phyloP scores from a whole-genome alignment of 169 alveolate genomes.

The Eimeria necatrix region DNA sequence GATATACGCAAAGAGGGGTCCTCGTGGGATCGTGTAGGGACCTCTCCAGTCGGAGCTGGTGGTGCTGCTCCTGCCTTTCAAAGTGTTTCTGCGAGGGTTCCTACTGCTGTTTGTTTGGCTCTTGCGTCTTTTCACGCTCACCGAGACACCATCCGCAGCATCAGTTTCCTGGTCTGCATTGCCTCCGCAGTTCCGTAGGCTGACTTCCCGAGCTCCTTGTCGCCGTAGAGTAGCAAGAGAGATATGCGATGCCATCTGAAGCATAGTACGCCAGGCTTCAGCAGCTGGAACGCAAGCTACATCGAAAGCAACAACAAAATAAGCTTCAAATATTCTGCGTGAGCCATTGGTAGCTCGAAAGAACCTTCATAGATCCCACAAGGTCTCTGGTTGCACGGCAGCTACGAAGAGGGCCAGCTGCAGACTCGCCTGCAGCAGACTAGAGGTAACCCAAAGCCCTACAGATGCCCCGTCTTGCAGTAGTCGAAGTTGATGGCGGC shows the following conservation, averaged over 20 bases:
- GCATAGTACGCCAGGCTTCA: background rate
- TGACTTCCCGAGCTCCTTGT: background rate
- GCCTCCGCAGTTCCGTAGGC: background rate
- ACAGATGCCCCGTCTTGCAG: conserved; percentile 55
- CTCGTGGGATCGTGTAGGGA: conserved; percentile 87
- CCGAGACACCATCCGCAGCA: background rate
- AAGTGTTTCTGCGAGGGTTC: background rate
- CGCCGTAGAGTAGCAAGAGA: conserved; percentile 37
- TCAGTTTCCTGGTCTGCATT: background rate
- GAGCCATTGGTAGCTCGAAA: background rate
- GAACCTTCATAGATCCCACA: background rate
- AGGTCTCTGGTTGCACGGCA: background rate
- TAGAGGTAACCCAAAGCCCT: background rate
- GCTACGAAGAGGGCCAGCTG: background rate
- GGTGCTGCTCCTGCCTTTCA: conserved; percentile 30
- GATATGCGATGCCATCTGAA: conserved; percentile 37
- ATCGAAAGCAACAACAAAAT: background rate
- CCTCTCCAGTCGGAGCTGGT: conserved; percentile 14
- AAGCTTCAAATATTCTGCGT: too few relatives aligned
- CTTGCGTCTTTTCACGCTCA: background rate
- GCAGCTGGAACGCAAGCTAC: conserved; percentile 44
- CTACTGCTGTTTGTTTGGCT: conserved; percentile 1
- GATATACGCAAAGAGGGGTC: conserved; percentile 87
- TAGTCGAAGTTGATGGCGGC: background rate
- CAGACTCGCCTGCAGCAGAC: conserved; percentile 23